Conservation (phyloP, 2,329 filamentous ascomycete species). For the Rhinocladiella mackenziei region DNA sequence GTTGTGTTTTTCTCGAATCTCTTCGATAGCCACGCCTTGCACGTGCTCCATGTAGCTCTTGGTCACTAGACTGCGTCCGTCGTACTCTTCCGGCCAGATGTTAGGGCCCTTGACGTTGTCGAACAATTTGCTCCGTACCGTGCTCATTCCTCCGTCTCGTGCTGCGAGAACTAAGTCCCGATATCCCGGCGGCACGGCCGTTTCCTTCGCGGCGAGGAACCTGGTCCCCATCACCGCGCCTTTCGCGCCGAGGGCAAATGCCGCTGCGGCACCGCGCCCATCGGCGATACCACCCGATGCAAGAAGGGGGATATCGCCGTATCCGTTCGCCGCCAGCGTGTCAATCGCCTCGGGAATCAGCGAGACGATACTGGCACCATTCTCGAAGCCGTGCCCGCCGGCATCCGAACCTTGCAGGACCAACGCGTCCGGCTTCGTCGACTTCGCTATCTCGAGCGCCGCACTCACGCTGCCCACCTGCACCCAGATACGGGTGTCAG, state of each 20-base stretch:
- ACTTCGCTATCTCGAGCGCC: conserved; percentile 39
- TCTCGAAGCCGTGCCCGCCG: conserved; percentile 49
- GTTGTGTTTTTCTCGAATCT: conserved; percentile 8
- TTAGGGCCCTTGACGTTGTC: conserved; percentile 53
- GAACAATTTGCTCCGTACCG: conserved; percentile 51
- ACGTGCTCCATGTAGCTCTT: conserved; percentile 38
- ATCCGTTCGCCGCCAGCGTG: conserved; percentile 28
- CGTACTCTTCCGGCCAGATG: conserved; percentile 56
- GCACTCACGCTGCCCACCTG: conserved; percentile 49
- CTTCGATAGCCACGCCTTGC: conserved; percentile 14
- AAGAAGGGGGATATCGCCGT: conserved; percentile 31
- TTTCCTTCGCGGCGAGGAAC: conserved; percentile 53
- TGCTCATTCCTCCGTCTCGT: conserved; percentile 49
- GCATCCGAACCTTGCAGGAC: conserved; percentile 39
- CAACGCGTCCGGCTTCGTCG: conserved; percentile 10
- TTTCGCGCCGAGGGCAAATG: conserved; percentile 48
- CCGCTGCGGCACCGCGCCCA: conserved; percentile 48
- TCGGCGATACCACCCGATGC: conserved; percentile 54
- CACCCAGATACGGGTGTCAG: conserved; percentile 48
- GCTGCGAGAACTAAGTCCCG: conserved; percentile 45
- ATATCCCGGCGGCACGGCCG: conserved; percentile 46
- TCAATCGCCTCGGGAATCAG: conserved; percentile 51
- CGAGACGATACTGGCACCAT: conserved; percentile 44
- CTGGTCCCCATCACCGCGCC: conserved; percentile 61
- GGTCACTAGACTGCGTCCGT: conserved; percentile 56